Conservation (phyloP, 768 basidiomycete genomes). For the Boletus reticulatus region DNA sequence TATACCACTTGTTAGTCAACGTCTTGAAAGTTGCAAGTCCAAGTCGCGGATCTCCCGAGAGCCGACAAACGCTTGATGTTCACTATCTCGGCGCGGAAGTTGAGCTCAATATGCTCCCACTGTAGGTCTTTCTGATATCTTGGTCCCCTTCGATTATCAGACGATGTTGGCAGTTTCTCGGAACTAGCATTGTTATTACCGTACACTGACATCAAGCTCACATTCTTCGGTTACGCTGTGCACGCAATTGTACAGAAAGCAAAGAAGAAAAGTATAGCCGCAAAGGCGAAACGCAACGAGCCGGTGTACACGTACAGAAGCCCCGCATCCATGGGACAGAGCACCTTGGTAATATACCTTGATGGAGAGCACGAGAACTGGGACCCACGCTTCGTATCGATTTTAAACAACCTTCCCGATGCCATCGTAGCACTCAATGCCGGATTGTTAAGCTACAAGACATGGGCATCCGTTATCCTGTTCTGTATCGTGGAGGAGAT, state of each 20-base stretch:
- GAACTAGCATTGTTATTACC: constrained; percentile 46
- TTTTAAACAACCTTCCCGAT: constrained; percentile 31
- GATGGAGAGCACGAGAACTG: constrained; percentile 27
- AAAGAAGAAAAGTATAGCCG: constrained; percentile 31
- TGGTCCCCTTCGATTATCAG: neutral
- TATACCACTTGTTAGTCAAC: constrained; percentile 38
- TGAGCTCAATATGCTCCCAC: constrained; percentile 39
- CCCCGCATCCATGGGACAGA: constrained; percentile 36
- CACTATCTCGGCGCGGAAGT: constrained; percentile 41
- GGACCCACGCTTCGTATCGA: constrained; percentile 22
- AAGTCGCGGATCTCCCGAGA: constrained; percentile 13
- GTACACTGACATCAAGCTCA: constrained; percentile 43
- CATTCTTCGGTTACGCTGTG: constrained; percentile 38
- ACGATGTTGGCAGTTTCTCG: constrained; percentile 35
- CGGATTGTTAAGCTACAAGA: constrained; percentile 34
- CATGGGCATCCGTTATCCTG: constrained; percentile 38
- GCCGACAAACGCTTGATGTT: constrained; percentile 30
- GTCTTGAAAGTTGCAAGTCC: constrained; percentile 33
- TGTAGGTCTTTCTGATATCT: constrained; percentile 29
- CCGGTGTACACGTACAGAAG: constrained; percentile 37
- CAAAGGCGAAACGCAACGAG: constrained; percentile 26
- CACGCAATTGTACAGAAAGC: constrained; percentile 32
- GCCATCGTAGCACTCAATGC: constrained; percentile 43
- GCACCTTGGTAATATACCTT: constrained; percentile 39
- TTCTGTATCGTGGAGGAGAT: constrained; percentile 27